Base-by-base conservation (phyloP, 768 basidiomycete species). In the Termitomyces sp. region DNA sequence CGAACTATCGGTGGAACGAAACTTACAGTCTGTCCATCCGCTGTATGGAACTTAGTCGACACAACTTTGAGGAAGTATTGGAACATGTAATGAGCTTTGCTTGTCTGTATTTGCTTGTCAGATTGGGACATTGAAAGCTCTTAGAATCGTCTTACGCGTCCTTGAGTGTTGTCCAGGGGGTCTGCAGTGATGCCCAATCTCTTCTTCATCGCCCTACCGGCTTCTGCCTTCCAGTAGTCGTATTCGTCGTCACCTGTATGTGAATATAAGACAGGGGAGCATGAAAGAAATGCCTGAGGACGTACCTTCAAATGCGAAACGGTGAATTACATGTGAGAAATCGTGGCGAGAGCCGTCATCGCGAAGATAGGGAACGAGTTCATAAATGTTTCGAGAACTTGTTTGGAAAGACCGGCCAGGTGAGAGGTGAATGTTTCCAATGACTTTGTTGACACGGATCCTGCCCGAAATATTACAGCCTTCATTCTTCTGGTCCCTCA, bases 1-100 rank as follows among this genome's bases (percentile, higher is more conserved):
- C 22, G 16, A 24, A 44, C 26, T 5, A 43, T 22, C 7, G 12
- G 7, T 3, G 20, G 20, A 32, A 22, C 12, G 26, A 12, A 43
- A 74, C 84, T 43, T 68, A 90, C 89, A 10, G 74, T 69, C 64
- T 88, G 82, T 32, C 86, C 89, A 59, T 89, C 84, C 27, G 96
- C 76, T n/a, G 87, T 90, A 61, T 85, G 82, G 76, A 97, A 98
- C 68, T 90, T 89, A 2, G 96, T 99, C 7, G 94, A 93, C 40
- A 99, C 97, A 45, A 99, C 96, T 74, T 99, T 99, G 67, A 99
- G 80, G 85, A 98, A 98, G 74, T 98, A 96, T 69, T 98, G 94
- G 83, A 94, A 97, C 93, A 97, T 95, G 71, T 93, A 96, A 64
- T 93, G 83, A 26, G 87, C 73, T 68, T 90, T 89, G 63, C 72